Conservation (phyloP, 2,329 filamentous ascomycete species). For the Tolypocladium pustulatum region DNA sequence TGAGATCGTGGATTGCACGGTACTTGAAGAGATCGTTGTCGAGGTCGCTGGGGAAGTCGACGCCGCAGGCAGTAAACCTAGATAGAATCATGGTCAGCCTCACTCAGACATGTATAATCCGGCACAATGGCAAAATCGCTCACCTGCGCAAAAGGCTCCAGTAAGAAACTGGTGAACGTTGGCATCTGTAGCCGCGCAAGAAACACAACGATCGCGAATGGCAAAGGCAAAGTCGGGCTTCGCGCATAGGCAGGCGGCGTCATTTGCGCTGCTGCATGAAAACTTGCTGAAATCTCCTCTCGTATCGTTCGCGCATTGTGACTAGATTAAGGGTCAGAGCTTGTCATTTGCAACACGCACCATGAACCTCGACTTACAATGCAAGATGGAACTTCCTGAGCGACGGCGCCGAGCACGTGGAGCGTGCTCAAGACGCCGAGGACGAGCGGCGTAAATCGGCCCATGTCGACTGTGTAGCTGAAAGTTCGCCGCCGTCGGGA, state of each 20-base stretch:
- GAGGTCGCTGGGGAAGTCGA: neutral
- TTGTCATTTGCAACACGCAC: neutral
- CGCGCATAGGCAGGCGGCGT: slow-evolving; percentile 29
- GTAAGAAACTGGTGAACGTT: slow-evolving; percentile 17
- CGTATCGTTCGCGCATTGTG: slow-evolving; percentile 9
- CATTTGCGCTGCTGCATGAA: slow-evolving; percentile 16
- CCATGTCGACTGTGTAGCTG: slow-evolving; percentile 11
- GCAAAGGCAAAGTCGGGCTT: slow-evolving; percentile 14
- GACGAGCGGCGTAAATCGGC: slow-evolving; percentile 13
- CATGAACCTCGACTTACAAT: slow-evolving; percentile 16
- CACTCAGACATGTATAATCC: neutral
- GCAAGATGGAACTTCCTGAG: slow-evolving; percentile 13
- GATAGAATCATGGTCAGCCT: neutral
- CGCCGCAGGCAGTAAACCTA: neutral
- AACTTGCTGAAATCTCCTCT: slow-evolving; percentile 11
- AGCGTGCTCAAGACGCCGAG: slow-evolving; percentile 18
- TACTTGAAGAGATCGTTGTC: neutral
- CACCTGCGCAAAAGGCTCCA: slow-evolving; percentile 12
- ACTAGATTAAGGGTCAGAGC: slow-evolving; percentile 7
- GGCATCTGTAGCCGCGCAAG: slow-evolving; percentile 17
- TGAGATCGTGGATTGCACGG: neutral
- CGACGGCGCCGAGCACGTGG: slow-evolving; percentile 12
- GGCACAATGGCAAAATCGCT: neutral
- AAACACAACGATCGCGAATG: slow-evolving; percentile 23
- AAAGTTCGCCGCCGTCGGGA: neutral